Conservation (phyloP, 176 grass and related monocot species). For the Triticum urartu region DNA sequence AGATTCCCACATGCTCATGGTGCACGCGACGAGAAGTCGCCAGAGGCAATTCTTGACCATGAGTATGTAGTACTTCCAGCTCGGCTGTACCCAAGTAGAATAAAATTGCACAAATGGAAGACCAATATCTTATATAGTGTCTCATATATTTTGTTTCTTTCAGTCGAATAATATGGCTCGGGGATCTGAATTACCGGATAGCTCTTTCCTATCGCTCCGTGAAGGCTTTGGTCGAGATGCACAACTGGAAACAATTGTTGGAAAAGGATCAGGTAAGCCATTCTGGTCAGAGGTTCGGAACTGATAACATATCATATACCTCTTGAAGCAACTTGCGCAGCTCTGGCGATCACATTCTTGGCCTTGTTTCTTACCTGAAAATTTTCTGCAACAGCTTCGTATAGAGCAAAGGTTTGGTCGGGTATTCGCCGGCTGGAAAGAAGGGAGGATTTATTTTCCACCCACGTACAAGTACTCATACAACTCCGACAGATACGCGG, state of each 20-base stretch:
- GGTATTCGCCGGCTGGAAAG: conserved; percentile 85
- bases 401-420: conserved; percentile 92
- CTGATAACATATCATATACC: not conserved
- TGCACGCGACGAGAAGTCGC: conserved; percentile 59
- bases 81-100: not conserved
- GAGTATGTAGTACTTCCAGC: conserved; percentile 52
- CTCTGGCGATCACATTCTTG: not conserved
- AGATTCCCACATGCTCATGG: conserved; percentile 79
- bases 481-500: conserved; percentile 89
- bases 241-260: conserved; percentile 80
- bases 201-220: conserved; percentile 88
- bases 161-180: conserved; percentile 97
- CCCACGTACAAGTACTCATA: conserved; percentile 96
- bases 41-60: conserved; percentile 82
- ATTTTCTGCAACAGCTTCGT: conserved; percentile 60
- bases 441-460: conserved; percentile 96
- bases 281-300: not conserved
- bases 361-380: conserved; percentile 15
- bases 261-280: conserved; percentile 85
- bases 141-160: conserved; percentile 24
- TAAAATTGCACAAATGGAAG: not conserved
- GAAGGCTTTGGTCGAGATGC: conserved; percentile 95
- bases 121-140: not conserved
- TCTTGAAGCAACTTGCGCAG: not conserved
- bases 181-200: conserved; percentile 95